Evolutionary conservation across 257 asterid species (phyloP).

Genomic region (Solanum corneliomulleri): DNA sequence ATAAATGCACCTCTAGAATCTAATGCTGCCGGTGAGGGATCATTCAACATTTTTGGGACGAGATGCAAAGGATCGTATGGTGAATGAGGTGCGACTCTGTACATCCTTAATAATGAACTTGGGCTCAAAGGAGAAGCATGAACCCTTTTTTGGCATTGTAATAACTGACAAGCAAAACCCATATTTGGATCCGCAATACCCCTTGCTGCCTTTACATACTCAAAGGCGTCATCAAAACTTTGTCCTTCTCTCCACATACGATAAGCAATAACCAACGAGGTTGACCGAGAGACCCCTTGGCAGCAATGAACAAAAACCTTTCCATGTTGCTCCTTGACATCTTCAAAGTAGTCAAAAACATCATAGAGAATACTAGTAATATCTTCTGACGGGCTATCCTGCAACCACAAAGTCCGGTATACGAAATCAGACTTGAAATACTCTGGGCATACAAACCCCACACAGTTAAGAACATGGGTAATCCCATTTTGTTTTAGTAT

Average conservation of each 20-base stretch:
- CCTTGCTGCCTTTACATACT: conserved; percentile 42
- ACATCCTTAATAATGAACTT: conserved; percentile 32
- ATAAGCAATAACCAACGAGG: conserved; percentile 42
- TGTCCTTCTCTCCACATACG: conserved; percentile 49
- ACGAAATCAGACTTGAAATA: conserved; percentile 35
- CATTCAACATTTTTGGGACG: conserved; percentile 37
- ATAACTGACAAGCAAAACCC: conserved; percentile 46
- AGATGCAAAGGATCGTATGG: conserved; percentile 45
- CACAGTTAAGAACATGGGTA: conserved; percentile 41
- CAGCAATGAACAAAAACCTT: conserved; percentile 45
- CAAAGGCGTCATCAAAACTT: conserved; percentile 43
- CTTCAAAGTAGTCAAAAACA: conserved; percentile 48
- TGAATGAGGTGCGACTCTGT: conserved; percentile 37
- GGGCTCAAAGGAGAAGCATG: conserved; percentile 44
- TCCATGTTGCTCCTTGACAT: conserved; percentile 37
- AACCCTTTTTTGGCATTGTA: conserved; percentile 43
- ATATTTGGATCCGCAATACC: conserved; percentile 47
- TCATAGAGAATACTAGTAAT: conserved; percentile 48
- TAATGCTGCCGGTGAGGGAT: conserved; percentile 33
- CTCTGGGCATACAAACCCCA: conserved; percentile 43
- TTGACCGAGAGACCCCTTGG: conserved; percentile 44
- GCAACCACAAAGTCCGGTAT: conserved; percentile 42
- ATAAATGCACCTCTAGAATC: conserved; percentile 47
- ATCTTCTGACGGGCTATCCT: conserved; percentile 49
- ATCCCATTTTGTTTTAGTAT: conserved; percentile 32